These are phyloP conservation scores for Orbilia oligospora DNA, from an alignment of 2,329 filamentous ascomycete genomes.

Conservation along the genomic window DNA sequence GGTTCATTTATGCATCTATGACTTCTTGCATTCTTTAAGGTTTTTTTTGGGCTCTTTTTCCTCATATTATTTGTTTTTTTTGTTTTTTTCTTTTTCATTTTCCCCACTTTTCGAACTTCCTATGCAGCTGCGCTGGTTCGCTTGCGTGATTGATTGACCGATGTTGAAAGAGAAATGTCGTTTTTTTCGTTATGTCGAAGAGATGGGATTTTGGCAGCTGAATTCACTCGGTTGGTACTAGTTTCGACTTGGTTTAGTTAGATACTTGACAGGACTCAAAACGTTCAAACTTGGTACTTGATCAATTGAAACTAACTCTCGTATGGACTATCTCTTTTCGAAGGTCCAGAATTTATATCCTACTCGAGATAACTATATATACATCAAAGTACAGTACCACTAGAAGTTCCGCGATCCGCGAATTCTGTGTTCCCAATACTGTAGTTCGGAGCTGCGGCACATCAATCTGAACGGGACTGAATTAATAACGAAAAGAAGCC, in stretches of 20 bases:
- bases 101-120: constrained; percentile 16
- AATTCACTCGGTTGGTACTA: not conserved
- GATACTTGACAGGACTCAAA: not conserved
- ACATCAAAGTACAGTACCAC: too few relatives aligned
- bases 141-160: constrained; percentile 23
- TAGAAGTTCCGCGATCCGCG: not conserved
- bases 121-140: not conserved
- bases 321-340: too few relatives aligned
- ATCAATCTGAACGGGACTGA: not conserved
- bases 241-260: too few relatives aligned
- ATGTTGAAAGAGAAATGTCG: constrained; percentile 8
- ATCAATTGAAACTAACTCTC: too few relatives aligned
- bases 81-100: not conserved
- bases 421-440: not conserved
- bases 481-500: not conserved
- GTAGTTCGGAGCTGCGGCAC: not conserved
- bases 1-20: not conserved
- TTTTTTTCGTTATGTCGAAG: not conserved
- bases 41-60: not conserved
- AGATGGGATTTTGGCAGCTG: not conserved
- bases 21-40: constrained; percentile 10
- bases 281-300: not conserved
- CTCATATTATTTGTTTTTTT: not conserved
- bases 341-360: not conserved
- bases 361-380: too few relatives aligned